Conservation (phyloP, 23 red algal species). For the Gracilariopsis chorda region DNA sequence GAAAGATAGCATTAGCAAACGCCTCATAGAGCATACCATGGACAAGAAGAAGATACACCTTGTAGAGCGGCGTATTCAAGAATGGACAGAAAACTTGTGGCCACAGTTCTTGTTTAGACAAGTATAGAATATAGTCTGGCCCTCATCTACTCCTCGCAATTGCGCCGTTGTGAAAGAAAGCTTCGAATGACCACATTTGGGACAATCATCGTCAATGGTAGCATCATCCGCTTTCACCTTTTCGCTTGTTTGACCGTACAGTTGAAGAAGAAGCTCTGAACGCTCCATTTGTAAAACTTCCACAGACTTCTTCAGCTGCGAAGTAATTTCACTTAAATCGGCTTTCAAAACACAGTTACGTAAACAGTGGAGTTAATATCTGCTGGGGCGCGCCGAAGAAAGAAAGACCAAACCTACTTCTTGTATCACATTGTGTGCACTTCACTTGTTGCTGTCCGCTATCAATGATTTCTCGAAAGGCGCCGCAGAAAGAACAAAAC, state of each 20-base stretch:
- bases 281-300: conserved; percentile 32
- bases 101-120: conserved; percentile 70
- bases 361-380: not conserved
- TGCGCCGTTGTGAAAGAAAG: conserved; percentile 84
- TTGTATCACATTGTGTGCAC: not conserved
- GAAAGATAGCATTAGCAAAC: no score
- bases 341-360: no score
- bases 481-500: conserved; percentile 39
- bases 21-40: no score
- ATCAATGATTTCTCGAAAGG: conserved; percentile 40
- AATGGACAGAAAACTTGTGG: conserved; percentile 54
- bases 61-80: no score
- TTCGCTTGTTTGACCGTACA: not conserved
- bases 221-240: conserved; percentile 19
- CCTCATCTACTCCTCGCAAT: conserved; percentile 79
- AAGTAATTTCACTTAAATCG: not conserved
- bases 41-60: no score
- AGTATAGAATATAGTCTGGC: conserved; percentile 94
- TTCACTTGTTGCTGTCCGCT: not conserved
- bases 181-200: conserved; percentile 68
- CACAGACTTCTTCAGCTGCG: conserved; percentile 5
- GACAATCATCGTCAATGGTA: conserved; percentile 75
- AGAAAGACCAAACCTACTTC: not conserved
- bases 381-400: no score
- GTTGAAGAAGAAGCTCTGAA: conserved; percentile 41